A percentile compares a stretch with the other conserved stretches of the same genome.
These are phyloP conservation scores for Ensete glaucum DNA, from an alignment of 176 grass and related monocot genomes.

Conservation along the genomic window DNA sequence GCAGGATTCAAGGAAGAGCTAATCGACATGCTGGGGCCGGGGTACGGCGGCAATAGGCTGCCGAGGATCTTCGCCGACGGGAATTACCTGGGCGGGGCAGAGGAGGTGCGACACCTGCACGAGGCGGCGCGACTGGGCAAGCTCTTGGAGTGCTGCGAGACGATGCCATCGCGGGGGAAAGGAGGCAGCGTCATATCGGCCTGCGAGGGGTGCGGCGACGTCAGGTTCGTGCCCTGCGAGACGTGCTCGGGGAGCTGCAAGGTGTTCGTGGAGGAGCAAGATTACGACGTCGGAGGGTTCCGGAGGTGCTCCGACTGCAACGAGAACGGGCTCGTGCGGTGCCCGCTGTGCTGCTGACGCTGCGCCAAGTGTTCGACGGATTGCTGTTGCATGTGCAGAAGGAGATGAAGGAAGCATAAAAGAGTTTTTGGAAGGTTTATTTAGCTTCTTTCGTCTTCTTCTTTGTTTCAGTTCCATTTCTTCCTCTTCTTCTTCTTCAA, in stretches of 20 bases:
- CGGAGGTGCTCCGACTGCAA: conserved; percentile 77
- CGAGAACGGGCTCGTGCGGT: conserved; percentile 85
- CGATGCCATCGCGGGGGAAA: conserved; percentile 8
- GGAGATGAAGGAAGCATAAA: not conserved
- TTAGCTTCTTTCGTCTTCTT: not conserved
- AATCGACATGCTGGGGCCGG: conserved; percentile 27
- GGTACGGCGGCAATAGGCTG: conserved; percentile 11
- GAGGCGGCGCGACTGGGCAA: conserved; percentile 35
- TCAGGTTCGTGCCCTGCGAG: conserved; percentile 78
- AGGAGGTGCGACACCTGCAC: conserved; percentile 53
- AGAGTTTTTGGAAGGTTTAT: not conserved
- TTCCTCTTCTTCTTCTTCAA: not conserved
- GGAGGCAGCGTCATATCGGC: conserved; percentile 8
- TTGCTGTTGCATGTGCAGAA: not conserved
- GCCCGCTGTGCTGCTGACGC: conserved; percentile 57
- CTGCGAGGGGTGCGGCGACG: conserved; percentile 77
- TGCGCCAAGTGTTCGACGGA: not conserved
- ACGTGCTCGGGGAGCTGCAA: conserved; percentile 98
- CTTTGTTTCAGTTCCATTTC: not conserved
- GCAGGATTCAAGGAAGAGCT: conserved; percentile 62
- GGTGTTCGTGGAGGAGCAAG: conserved; percentile 57
- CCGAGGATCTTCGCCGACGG: conserved; percentile 56
- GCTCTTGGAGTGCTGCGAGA: conserved; percentile 43
- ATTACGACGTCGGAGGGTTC: conserved; percentile 23
- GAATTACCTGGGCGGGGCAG: conserved; percentile 49